phyloP scores from a whole-genome alignment of 805 yeast species.

The Ogataea trehalophila region DNA sequence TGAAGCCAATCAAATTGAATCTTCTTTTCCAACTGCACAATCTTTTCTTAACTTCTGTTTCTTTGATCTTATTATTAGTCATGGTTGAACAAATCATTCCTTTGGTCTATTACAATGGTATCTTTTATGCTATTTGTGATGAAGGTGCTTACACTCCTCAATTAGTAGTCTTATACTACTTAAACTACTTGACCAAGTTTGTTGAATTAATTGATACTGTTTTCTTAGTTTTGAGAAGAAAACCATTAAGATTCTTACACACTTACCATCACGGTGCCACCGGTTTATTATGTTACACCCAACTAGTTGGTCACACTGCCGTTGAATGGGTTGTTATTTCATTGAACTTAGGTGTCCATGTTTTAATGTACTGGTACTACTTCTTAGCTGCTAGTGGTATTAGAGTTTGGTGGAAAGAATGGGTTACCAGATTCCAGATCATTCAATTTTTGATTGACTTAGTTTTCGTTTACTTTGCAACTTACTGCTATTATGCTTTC shows the following conservation, averaged over 20 bases:
- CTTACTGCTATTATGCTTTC: conserved; percentile 82
- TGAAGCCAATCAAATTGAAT: conserved; percentile 70
- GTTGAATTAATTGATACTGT: conserved; percentile 87
- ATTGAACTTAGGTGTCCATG: conserved; percentile 87
- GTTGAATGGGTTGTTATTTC: conserved; percentile 94
- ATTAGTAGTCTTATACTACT: conserved; percentile 78
- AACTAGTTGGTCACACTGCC: conserved; percentile 82
- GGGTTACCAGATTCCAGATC: conserved; percentile 97
- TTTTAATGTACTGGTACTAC: conserved; percentile 97
- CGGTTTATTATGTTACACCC: conserved; percentile 89
- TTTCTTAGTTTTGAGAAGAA: conserved; percentile 85
- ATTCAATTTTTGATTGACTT: conserved; percentile 88
- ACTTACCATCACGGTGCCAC: conserved; percentile 99
- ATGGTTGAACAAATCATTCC: conserved; percentile 85
- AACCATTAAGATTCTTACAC: conserved; percentile 87
- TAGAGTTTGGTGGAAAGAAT: conserved; percentile 98
- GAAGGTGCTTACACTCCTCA: conserved; percentile 76
- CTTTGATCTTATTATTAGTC: conserved; percentile 61
- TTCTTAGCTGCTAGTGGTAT: conserved; percentile 89
- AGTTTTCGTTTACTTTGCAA: conserved; percentile 87
- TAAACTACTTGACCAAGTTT: conserved; percentile 88
- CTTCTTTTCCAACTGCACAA: conserved; percentile 82
- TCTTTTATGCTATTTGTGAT: conserved; percentile 80
- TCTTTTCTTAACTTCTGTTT: conserved; percentile 62
- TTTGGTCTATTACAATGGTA: conserved; percentile 64